A percentile compares a stretch with the other conserved stretches of the same genome.
Conservation (phyloP, 2,329 filamentous ascomycete genomes). For the Colletotrichum tamarilloi region DNA sequence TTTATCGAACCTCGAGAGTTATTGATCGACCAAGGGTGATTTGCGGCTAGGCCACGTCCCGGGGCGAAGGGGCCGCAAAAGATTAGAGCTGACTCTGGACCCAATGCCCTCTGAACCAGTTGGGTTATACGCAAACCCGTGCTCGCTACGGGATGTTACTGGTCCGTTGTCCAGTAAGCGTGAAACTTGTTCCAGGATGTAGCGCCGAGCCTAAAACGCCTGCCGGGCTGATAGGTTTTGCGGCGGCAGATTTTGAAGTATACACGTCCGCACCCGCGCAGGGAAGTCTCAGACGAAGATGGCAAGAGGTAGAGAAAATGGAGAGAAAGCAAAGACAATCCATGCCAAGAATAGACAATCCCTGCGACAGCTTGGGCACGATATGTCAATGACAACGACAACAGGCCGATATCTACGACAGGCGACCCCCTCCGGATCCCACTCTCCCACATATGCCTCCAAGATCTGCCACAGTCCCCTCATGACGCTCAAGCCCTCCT, state of each 20-base stretch:
- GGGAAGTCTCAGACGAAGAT: too few species aligned
- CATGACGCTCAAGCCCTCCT: too few species aligned
- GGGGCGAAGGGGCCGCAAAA: background rate
- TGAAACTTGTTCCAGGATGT: slow-evolving; percentile 14
- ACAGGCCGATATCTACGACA: background rate
- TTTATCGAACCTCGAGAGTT: too few species aligned
- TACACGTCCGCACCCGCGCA: too few species aligned
- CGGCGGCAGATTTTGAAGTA: too few species aligned
- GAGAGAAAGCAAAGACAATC: too few species aligned
- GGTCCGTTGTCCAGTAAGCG: slow-evolving; percentile 2
- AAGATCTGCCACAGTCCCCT: too few species aligned
- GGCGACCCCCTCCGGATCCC: background rate
- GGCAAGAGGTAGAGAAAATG: too few species aligned
- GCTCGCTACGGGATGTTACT: background rate
- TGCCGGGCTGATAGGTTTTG: too few species aligned
- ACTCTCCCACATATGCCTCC: too few species aligned
- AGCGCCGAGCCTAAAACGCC: slow-evolving; percentile 1
- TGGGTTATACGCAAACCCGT: background rate
- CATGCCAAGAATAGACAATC: background rate
- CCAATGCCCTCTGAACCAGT: background rate
- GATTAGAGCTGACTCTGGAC: background rate
- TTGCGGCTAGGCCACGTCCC: too few species aligned
- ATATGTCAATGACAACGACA: background rate
- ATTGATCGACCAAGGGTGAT: too few species aligned
- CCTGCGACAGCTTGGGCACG: background rate